Conservation (phyloP, 2,329 filamentous ascomycete species). For the Colletotrichum somersetense region DNA sequence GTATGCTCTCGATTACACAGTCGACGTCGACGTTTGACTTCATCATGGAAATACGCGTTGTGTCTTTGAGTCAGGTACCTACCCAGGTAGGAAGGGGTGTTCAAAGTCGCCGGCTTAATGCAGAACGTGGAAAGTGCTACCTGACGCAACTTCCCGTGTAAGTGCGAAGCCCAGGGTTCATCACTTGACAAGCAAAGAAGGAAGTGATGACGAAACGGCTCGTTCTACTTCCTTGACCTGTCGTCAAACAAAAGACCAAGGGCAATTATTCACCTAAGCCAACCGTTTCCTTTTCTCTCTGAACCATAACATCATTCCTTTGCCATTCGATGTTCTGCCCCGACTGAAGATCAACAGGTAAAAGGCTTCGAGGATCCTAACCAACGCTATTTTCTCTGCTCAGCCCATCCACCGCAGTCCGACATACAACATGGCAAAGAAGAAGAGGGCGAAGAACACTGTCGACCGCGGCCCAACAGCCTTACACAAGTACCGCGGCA, state of each 20-base stretch:
- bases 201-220: not conserved
- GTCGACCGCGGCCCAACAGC: conserved; percentile 55
- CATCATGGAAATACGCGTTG: not conserved
- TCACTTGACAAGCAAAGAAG: too few relatives aligned
- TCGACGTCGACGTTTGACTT: not conserved
- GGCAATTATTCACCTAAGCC: not conserved
- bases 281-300: not conserved
- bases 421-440: conserved; percentile 10
- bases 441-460: conserved; percentile 41
- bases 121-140: not conserved
- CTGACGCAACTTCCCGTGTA: not conserved
- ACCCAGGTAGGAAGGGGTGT: not conserved
- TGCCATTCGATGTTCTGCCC: not conserved
- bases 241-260: too few relatives aligned
- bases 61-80: not conserved
- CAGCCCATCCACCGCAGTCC: not conserved
- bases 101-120: not conserved
- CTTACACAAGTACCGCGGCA: conserved; percentile 61
- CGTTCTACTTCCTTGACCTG: not conserved
- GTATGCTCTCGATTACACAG: not conserved
- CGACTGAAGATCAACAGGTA: not conserved
- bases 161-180: too few relatives aligned
- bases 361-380: not conserved
- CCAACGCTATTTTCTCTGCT: not conserved
- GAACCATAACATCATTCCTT: too few relatives aligned